Percentiles rank a stretch among this genome's conserved stretches.
phyloP scores from a whole-genome alignment of 176 grass and related monocot genomes.

The Puya raimondii region DNA sequence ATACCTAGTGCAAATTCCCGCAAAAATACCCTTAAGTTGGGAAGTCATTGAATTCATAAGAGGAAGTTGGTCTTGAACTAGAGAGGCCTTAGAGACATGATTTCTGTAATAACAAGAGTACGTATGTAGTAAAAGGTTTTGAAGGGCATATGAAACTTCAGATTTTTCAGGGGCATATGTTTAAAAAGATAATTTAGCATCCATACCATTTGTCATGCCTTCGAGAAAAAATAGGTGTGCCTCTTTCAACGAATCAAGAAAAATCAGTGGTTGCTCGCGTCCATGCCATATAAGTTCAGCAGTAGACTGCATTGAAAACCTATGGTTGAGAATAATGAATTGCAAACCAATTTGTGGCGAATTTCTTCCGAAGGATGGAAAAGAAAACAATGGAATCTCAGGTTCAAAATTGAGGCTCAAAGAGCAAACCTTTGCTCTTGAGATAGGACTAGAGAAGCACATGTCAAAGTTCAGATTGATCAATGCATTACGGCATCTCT shows the following conservation, averaged over 20 bases:
- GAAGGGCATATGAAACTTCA: no score
- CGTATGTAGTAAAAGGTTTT: no score
- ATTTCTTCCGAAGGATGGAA: not conserved
- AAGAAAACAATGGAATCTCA: not conserved
- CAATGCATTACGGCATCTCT: conserved; percentile 62
- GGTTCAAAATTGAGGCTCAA: conserved; percentile 1
- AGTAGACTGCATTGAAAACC: conserved; percentile 43
- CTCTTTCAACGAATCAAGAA: conserved; percentile 81
- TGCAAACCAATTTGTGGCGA: not conserved
- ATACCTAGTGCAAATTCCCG: no score
- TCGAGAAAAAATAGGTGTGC: conserved; percentile 77
- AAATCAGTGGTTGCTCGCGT: conserved; percentile 55
- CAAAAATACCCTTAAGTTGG: no score
- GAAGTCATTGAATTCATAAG: not conserved
- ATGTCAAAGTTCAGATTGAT: conserved; percentile 50
- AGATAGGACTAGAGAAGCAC: conserved; percentile 78
- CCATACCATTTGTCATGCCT: conserved; percentile 81
- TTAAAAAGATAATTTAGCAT: not conserved
- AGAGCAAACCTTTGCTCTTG: conserved; percentile 62
- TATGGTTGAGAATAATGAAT: not conserved
- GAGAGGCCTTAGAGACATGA: no score
- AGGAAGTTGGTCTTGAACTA: no score
- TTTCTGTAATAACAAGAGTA: no score
- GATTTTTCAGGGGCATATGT: no score
- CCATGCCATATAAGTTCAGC: conserved; percentile 55